Evolutionary conservation across 345 rosid genomes (phyloP), one percentile per base, ranked within the genome.

Genomic region (Lagerstroemia speciosa): DNA sequence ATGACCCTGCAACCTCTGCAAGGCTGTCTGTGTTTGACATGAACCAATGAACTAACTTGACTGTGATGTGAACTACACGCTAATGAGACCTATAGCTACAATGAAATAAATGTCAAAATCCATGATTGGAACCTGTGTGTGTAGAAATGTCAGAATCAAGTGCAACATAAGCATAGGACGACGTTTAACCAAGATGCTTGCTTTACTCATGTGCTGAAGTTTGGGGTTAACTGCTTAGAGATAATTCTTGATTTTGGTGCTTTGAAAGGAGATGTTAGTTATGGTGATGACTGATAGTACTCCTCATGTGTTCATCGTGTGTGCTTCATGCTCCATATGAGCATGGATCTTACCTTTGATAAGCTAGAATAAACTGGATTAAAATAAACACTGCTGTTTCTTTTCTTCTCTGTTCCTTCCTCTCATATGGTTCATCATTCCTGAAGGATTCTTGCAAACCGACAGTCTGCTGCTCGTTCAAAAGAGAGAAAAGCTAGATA

Each of bases 381-480:
- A 19, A 19, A 36, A 64, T 2, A 24, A 15, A 14, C 40, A 31
- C 14, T 3, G 24, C 30, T 6, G 29, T n/a, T 24, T 27, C 33
- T 58, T 27, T 43, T 19, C 38, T 43, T 63, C 26, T 40, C 46
- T 41, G 2, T 10, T 32, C 57, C 29, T 53, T 62, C 63, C 68
- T 67, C 48, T 67, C n/a, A 40, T 29, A 27, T 57, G 41, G n/a
- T 27, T 4, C 19, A 6, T 3, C 53, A 41, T 37, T 64, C 16
- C 69, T 60, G 26, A 69, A 92, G 95, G 85, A 92, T 92, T 72
- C 82, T 89, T 68, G 96, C 96, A 22, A 92, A 92, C 76, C 87
- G 96, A 31, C 89, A 83, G 36, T 89, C 95, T 65, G 96, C 95
- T 77, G 88, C 96, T 20, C 88, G 95, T 3, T 92, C 94, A 19